Base-by-base conservation (phyloP, 2,329 filamentous ascomycete genomes). In the Botrytis deweyae region DNA sequence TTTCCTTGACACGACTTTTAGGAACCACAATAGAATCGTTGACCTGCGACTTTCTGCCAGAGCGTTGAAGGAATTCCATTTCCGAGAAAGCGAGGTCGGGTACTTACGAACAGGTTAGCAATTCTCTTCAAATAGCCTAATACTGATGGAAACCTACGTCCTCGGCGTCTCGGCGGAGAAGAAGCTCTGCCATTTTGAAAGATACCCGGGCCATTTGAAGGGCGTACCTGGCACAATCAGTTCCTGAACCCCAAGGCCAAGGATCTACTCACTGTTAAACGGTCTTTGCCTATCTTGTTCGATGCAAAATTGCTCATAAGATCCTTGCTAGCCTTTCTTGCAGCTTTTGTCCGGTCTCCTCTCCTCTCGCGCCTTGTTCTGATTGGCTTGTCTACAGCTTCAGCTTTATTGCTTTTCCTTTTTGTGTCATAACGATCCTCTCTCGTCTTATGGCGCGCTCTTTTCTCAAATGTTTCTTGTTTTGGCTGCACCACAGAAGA, bases 301-400 rank as follows among this genome's bases (percentile, higher is more conserved):
- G 89, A 90, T 20, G 82, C 82, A 75, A 91, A 92, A 33, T 86
- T 86, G 10, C 84, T 81, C 80, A 90, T 86, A 12, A 90, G 82
- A 59, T 87, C 85, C 71, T 83, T 84, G 22, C 79, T 76, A 18
- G 76, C 75, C 73, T 76, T 79, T 61, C 75, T 80, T 42, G 73
- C 74, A 38, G 74, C 71, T 72, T 76, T 80, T 46, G 67, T 72
- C 12, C 64, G 72, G 38, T 78, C 76, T 14, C 74, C 72, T 46
- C 67, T 78, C 70, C 73, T 77, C 64, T 74, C 75, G n/a, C 70
- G 78, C 42, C 69, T 76, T 25, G 36, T 29, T 55, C 38, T 68
- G 25, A 74, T 77, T 77, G 66, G 74, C 78, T 69, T 76, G 76
- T 81, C 33, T 20, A 18, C 44, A 29, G 49, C 55, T 70, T 74